Percentiles rank a stretch among this genome's conserved stretches.
phyloP scores from a whole-genome alignment of 2,329 filamentous ascomycete species.

The Alternaria atra region DNA sequence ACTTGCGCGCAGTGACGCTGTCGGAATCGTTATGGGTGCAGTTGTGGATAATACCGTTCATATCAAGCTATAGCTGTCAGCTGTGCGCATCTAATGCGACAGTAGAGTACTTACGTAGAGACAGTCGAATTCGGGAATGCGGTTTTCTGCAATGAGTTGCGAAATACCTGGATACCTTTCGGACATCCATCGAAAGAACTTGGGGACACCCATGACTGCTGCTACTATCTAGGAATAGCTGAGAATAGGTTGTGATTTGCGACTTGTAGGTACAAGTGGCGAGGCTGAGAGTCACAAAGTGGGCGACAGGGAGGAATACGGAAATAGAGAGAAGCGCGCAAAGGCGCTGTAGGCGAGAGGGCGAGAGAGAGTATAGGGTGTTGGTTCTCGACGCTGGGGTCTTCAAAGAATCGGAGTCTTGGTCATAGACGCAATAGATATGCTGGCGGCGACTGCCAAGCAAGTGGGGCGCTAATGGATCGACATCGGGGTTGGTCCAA shows the following conservation, averaged over 20 bases:
- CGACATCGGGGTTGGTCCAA: constrained; percentile 15
- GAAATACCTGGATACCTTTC: constrained; percentile 99
- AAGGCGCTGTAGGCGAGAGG: constrained; percentile 27
- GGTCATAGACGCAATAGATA: constrained; percentile 27
- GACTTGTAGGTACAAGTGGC: constrained; percentile 1
- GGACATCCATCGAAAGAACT: constrained; percentile 99
- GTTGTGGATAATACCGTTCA: constrained; percentile 99
- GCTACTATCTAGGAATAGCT: constrained; percentile 29
- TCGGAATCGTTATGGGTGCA: constrained; percentile 98
- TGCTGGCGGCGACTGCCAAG: constrained; percentile 27
- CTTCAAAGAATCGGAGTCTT: constrained; percentile 46
- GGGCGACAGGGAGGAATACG: constrained; percentile 5
- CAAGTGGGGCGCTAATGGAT: constrained; percentile 19
- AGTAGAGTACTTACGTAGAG: constrained; percentile 73
- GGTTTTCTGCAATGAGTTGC: constrained; percentile 96
- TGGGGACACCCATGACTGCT: constrained; percentile 74
- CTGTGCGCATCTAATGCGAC: constrained; percentile 7
- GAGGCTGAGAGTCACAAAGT: constrained; percentile 7
- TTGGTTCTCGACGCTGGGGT: constrained; percentile 52
- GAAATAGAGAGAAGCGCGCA: constrained; percentile 13
- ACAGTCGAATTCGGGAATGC: constrained; percentile 98
- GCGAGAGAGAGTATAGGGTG: constrained; percentile 31
- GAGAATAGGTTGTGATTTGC: constrained; percentile 17
- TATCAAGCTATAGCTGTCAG: constrained; percentile 71
- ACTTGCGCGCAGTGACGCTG: constrained; percentile 89